Percentiles rank a stretch among this genome's conserved stretches.
Evolutionary conservation across 495 filamentous ascomycete genomes (phyloP).

Genomic region (Aspergillus sparsus): DNA sequence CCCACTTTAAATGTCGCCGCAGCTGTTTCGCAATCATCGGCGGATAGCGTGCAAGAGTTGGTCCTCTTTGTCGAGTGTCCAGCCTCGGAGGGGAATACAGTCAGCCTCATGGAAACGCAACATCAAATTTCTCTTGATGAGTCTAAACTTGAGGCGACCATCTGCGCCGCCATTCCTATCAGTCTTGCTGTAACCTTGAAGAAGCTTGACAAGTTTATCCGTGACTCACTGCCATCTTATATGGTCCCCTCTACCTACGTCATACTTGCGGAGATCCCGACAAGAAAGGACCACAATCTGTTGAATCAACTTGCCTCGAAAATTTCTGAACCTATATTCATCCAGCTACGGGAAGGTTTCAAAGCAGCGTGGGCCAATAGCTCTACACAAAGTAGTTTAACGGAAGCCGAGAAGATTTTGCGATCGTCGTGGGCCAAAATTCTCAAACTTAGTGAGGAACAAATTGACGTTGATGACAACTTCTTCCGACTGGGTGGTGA

Average conservation of each 20-base stretch:
- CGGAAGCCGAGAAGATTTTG: conserved; percentile 40
- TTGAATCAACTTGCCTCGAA: conserved; percentile 32
- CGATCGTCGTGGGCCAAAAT: conserved; percentile 48
- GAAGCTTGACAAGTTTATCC: conserved; percentile 39
- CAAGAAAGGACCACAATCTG: conserved; percentile 26
- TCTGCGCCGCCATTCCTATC: conserved; percentile 26
- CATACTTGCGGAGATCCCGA: conserved; percentile 34
- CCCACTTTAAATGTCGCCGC: conserved; percentile 28
- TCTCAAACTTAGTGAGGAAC: conserved; percentile 35
- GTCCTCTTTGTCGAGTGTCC: conserved; percentile 35
- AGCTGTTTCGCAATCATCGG: conserved; percentile 24
- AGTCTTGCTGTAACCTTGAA: conserved; percentile 32
- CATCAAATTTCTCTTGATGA: conserved; percentile 23
- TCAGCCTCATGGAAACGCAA: conserved; percentile 26
- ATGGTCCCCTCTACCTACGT: conserved; percentile 44
- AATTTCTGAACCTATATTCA: conserved; percentile 25
- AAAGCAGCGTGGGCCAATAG: conserved; percentile 28
- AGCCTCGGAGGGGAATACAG: conserved; percentile 21
- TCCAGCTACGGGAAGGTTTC: conserved; percentile 26
- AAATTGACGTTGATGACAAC: conserved; percentile 47
- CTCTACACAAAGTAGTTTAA: conserved; percentile 27
- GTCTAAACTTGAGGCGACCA: conserved; percentile 3
- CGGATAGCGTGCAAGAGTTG: conserved; percentile 26
- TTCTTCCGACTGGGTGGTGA: conserved; percentile 52
- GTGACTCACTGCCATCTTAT: conserved; percentile 41